Evolutionary conservation across 176 grass and related monocot species (phyloP).

Genomic region (Areca catechu): DNA sequence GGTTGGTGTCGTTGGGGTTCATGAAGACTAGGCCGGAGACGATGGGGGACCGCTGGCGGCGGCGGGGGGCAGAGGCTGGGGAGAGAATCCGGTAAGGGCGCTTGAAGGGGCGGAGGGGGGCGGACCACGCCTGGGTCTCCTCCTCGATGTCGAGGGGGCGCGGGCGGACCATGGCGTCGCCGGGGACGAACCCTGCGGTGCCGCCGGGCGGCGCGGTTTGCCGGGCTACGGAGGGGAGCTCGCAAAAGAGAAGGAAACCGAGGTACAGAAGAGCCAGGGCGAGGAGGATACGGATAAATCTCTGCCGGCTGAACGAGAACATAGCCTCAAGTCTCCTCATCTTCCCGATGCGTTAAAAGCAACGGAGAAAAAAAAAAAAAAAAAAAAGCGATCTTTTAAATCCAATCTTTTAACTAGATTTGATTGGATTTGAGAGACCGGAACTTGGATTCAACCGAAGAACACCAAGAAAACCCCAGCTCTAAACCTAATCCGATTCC

Average conservation of each 20-base stretch:
- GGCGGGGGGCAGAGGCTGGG: neutral
- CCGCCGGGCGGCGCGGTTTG: neutral
- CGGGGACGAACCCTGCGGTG: neutral
- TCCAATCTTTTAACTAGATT: too few species aligned
- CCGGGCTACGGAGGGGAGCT: slow-evolving; percentile 30
- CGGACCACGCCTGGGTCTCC: slow-evolving; percentile 16
- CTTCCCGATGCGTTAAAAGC: neutral
- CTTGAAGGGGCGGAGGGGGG: slow-evolving; percentile 32
- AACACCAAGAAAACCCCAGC: too few species aligned
- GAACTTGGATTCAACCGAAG: too few species aligned
- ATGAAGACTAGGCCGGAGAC: neutral
- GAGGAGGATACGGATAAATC: slow-evolving; percentile 18
- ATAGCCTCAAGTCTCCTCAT: neutral
- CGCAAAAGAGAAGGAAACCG: slow-evolving; percentile 29
- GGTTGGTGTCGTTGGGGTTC: neutral
- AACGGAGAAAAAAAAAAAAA: too few species aligned
- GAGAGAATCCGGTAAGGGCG: slow-evolving; percentile 20
- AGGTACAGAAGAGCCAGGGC: slow-evolving; percentile 24
- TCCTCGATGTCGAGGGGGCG: slow-evolving; percentile 20
- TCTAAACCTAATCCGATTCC: too few species aligned
- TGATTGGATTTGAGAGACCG: too few species aligned
- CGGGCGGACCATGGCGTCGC: neutral
- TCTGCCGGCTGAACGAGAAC: slow-evolving; percentile 1
- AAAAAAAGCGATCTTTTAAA: too few species aligned
- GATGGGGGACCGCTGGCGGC: neutral